Conservation (phyloP, 768 basidiomycete genomes). For the Kwoniella sp. region DNA sequence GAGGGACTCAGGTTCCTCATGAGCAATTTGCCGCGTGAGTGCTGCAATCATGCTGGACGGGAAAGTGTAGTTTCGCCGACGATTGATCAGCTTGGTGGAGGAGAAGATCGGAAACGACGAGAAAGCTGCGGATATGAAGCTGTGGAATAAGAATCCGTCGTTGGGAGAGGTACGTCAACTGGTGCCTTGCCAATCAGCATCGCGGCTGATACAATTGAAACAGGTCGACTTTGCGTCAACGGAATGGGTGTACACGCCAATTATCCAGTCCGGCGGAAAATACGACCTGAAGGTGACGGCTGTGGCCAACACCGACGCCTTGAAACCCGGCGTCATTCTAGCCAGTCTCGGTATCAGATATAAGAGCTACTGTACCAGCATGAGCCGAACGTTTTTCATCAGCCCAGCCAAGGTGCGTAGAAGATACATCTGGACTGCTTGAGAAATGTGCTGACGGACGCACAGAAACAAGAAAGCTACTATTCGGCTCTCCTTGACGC, state of each 20-base stretch:
- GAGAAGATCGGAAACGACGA: conserved; percentile 79
- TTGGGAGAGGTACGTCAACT: conserved; percentile 67
- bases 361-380: conserved; percentile 85
- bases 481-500: conserved; percentile 73
- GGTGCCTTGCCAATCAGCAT: too few species aligned
- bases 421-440: background rate
- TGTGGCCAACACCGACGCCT: conserved; percentile 74
- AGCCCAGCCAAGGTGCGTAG: conserved; percentile 73
- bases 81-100: conserved; percentile 63
- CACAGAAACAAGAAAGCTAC: conserved; percentile 85
- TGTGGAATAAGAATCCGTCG: conserved; percentile 71
- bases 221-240: conserved; percentile 85
- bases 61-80: too few species aligned
- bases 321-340: conserved; percentile 80
- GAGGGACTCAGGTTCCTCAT: conserved; percentile 84
- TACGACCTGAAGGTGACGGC: conserved; percentile 87
- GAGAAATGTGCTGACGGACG: conserved; percentile 3
- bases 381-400: conserved; percentile 91
- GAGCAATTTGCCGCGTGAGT: conserved; percentile 63
- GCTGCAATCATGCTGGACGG: too few species aligned
- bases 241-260: conserved; percentile 91
- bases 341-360: conserved; percentile 84
- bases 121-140: conserved; percentile 85
- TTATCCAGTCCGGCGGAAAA: conserved; percentile 87
- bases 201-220: background rate